Conservation (phyloP, 1,284 basidiomycete genomes). For the Cryptococcus maquisensis region DNA sequence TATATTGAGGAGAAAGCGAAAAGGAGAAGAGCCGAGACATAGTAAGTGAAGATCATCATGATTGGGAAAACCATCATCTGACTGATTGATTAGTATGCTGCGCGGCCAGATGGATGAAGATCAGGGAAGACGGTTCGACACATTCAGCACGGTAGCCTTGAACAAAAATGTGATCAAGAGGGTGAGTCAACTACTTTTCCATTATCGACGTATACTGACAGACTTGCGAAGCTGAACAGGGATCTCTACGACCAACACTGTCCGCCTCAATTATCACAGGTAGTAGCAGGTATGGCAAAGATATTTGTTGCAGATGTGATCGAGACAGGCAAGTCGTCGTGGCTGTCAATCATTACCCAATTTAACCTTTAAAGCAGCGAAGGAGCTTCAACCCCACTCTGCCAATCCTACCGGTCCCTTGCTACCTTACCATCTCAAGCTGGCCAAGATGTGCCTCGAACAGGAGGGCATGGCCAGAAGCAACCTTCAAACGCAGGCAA, state of each 20-base stretch:
- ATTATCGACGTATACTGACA: neutral
- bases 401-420: slow-evolving; percentile 34
- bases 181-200: slow-evolving; percentile 17
- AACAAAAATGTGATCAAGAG: slow-evolving; percentile 33
- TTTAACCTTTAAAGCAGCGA: slow-evolving; percentile 7
- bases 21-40: slow-evolving; percentile 13
- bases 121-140: slow-evolving; percentile 39
- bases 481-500: slow-evolving; percentile 4
- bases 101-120: slow-evolving; percentile 38
- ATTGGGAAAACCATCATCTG: neutral
- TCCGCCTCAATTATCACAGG: slow-evolving; percentile 23
- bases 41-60: slow-evolving; percentile 5
- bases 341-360: neutral
- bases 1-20: slow-evolving; percentile 13
- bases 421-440: slow-evolving; percentile 39
- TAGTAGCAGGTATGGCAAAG: slow-evolving; percentile 43
- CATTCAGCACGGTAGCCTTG: slow-evolving; percentile 33
- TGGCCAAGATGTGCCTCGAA: slow-evolving; percentile 34
- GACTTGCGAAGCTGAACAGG: slow-evolving; percentile 27
- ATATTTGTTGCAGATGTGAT: slow-evolving; percentile 43
- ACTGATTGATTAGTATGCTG: slow-evolving; percentile 20
- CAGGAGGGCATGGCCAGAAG: slow-evolving; percentile 23
- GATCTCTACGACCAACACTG: slow-evolving; percentile 41
- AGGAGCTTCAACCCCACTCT: slow-evolving; percentile 32
- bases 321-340: slow-evolving; percentile 31